These are phyloP conservation scores for Globisporangium splendens DNA, from an alignment of 352 stramenopile species.

Conservation along the genomic window DNA sequence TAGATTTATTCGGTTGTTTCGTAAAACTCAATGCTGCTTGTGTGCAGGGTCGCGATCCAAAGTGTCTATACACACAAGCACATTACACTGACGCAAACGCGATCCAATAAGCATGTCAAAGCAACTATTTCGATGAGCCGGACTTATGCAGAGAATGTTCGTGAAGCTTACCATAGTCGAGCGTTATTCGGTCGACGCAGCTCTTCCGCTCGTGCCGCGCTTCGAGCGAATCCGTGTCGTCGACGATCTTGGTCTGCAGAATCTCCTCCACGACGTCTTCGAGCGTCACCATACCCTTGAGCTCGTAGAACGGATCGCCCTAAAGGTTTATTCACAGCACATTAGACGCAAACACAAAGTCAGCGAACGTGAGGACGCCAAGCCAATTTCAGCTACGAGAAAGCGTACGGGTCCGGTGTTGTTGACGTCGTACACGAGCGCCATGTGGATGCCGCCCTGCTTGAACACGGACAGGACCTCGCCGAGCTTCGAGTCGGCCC, in stretches of 20 bases:
- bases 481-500: conserved; percentile 58
- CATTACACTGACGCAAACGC: no score
- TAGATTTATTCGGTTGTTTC: no score
- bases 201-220: conserved; percentile 40
- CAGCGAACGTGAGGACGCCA: conserved; percentile 1
- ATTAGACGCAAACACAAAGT: neutral
- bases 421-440: conserved; percentile 78
- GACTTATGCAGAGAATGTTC: no score
- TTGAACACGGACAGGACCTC: conserved; percentile 79
- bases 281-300: conserved; percentile 96
- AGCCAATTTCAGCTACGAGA: conserved; percentile 30
- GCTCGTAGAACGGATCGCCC: conserved; percentile 94
- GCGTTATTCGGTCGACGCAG: conserved; percentile 52
- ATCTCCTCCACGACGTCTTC: conserved; percentile 99
- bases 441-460: conserved; percentile 66
- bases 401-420: conserved; percentile 63
- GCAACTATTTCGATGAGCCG: no score
- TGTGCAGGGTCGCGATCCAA: no score
- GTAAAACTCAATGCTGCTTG: no score
- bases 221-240: conserved; percentile 89
- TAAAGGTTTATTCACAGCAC: conserved; percentile 18
- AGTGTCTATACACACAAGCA: no score
- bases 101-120: no score
- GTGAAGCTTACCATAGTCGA: conserved; percentile 39
- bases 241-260: conserved; percentile 93